phyloP scores from a whole-genome alignment of 768 basidiomycete species.

The Hygrocybe punicea region DNA sequence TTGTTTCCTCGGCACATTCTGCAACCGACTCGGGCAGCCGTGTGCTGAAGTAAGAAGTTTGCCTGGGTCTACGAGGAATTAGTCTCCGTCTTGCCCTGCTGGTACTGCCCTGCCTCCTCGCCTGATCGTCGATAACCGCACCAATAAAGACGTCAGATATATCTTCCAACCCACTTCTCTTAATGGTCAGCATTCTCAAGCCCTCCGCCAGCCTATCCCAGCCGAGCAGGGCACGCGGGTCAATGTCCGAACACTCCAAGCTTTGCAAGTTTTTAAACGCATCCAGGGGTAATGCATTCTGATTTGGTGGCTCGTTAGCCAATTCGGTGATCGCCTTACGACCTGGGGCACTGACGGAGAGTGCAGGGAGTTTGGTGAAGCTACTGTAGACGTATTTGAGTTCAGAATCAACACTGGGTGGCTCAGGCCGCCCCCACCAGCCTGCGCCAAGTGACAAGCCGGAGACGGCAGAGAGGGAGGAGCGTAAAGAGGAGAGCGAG shows the following conservation, averaged over 20 bases:
- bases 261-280: constrained; percentile 80
- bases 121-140: constrained; percentile 75
- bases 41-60: constrained; percentile 48
- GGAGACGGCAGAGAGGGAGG: constrained; percentile 74
- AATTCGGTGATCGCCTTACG: constrained; percentile 67
- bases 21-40: constrained; percentile 56
- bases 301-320: constrained; percentile 60
- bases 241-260: constrained; percentile 73
- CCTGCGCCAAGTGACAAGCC: constrained; percentile 65
- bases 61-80: constrained; percentile 41
- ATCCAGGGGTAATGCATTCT: constrained; percentile 76
- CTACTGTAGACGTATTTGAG: constrained; percentile 85
- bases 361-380: constrained; percentile 85
- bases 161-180: constrained; percentile 78
- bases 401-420: constrained; percentile 61
- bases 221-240: constrained; percentile 76
- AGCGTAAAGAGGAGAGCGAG: constrained; percentile 71
- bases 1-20: constrained; percentile 40
- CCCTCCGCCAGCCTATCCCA: constrained; percentile 77
- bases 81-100: constrained; percentile 46
- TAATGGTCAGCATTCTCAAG: constrained; percentile 70
- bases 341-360: constrained; percentile 62
- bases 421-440: constrained; percentile 68
- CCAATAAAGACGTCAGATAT: constrained; percentile 72
- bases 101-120: constrained; percentile 54